These are phyloP conservation scores for Tilletia indica DNA, from an alignment of 1,284 basidiomycete genomes.

Conservation along the genomic window DNA sequence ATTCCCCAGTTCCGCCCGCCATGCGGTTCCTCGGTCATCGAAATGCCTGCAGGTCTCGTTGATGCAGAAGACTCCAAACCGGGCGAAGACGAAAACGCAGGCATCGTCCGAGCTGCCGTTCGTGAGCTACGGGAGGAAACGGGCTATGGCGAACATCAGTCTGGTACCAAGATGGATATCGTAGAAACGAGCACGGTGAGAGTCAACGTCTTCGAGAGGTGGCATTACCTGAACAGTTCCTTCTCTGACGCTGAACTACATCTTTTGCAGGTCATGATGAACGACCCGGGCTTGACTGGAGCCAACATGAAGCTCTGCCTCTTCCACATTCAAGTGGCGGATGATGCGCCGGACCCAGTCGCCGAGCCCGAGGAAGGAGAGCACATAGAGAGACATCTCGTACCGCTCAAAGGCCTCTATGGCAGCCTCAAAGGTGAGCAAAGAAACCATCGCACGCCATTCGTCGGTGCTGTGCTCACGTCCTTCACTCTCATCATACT, in stretches of 20 bases:
- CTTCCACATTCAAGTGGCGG: slow-evolving; percentile 43
- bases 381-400: slow-evolving; percentile 51
- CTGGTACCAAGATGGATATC: slow-evolving; percentile 39
- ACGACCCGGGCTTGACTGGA: slow-evolving; percentile 35
- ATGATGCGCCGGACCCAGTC: slow-evolving; percentile 48
- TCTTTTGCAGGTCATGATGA: slow-evolving; percentile 10
- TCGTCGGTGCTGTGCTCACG: too few species aligned
- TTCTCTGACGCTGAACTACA: neutral
- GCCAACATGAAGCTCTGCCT: slow-evolving; percentile 51
- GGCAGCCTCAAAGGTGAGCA: slow-evolving; percentile 39
- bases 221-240: neutral
- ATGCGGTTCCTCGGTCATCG: slow-evolving; percentile 36
- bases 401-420: slow-evolving; percentile 41
- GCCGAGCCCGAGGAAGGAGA: slow-evolving; percentile 54
- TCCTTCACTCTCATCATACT: too few species aligned
- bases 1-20: slow-evolving; percentile 22
- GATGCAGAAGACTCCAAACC: slow-evolving; percentile 29
- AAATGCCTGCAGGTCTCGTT: slow-evolving; percentile 54
- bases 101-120: slow-evolving; percentile 45
- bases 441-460: too few species aligned
- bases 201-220: neutral
- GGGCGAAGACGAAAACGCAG: slow-evolving; percentile 47
- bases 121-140: slow-evolving; percentile 53
- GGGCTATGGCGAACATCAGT: slow-evolving; percentile 44
- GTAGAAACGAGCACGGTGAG: slow-evolving; percentile 35